These are phyloP conservation scores for Apocynum venetum DNA, from an alignment of 257 asterid genomes.

Conservation along the genomic window DNA sequence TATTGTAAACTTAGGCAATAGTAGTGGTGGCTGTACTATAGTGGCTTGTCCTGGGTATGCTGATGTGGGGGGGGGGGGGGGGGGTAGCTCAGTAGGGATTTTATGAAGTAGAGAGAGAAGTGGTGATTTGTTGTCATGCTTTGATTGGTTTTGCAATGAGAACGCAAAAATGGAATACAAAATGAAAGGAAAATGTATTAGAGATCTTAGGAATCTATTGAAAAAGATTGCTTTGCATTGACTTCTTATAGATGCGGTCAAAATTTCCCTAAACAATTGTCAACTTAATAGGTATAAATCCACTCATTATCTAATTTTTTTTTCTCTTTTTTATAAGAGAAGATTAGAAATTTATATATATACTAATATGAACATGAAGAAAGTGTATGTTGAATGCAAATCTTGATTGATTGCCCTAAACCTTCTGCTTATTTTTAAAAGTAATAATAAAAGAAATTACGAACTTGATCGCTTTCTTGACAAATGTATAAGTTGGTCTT, in stretches of 20 bases:
- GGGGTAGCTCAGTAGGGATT: neutral
- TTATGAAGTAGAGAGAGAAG: neutral
- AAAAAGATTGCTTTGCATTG: conserved; percentile 27
- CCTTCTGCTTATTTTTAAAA: too few relatives aligned
- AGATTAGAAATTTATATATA: too few relatives aligned
- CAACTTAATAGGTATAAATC: conserved; percentile 30
- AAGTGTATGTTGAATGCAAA: too few relatives aligned
- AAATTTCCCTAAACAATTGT: conserved; percentile 33
- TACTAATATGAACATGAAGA: too few relatives aligned
- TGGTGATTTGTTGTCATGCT: conserved; percentile 4
- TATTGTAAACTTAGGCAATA: conserved; percentile 18
- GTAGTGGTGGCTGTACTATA: neutral
- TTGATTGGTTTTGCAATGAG: conserved; percentile 14
- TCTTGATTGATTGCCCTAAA: too few relatives aligned
- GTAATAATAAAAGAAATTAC: too few relatives aligned
- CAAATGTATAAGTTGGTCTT: too few relatives aligned
- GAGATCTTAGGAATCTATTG: conserved; percentile 23
- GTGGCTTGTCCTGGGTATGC: neutral
- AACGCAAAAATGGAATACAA: neutral
- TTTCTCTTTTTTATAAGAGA: too few relatives aligned
- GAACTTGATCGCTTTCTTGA: too few relatives aligned
- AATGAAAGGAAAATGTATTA: neutral
- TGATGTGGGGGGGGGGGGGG: neutral
- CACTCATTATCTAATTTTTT: neutral
- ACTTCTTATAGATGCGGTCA: conserved; percentile 41